A percentile compares a stretch with the other conserved stretches of the same genome.
Conservation (phyloP, 202 grass and related monocot genomes). For the Setaria italica region DNA sequence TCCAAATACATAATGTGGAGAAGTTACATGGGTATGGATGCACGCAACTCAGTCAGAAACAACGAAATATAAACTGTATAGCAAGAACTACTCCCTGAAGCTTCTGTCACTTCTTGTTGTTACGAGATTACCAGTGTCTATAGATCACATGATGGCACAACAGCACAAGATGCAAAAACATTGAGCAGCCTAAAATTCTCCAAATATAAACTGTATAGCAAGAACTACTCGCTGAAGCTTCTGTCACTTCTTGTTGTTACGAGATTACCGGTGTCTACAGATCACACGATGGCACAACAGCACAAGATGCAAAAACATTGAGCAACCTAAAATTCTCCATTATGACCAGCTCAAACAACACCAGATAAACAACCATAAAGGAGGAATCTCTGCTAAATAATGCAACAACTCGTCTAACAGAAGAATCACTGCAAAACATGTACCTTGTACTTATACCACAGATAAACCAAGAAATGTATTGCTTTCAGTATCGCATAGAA, state of each 20-base stretch:
- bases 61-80: neutral
- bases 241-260: neutral
- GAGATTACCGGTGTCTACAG: neutral
- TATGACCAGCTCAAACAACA: neutral
- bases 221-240: neutral
- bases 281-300: neutral
- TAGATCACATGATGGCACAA: neutral
- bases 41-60: neutral
- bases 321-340: neutral
- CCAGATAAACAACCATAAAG: neutral
- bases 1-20: neutral
- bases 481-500: too few species aligned
- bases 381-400: neutral
- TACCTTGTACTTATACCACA: too few species aligned
- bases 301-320: neutral
- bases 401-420: too few species aligned
- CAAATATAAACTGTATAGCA: neutral
- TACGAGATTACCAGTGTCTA: neutral
- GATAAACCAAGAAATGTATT: too few species aligned
- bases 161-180: neutral
- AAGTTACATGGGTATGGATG: neutral
- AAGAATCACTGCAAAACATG: too few species aligned
- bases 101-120: neutral
- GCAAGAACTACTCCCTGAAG: neutral
- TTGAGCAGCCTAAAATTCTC: neutral